Percentiles rank a stretch among this genome's conserved stretches.
phyloP scores from a whole-genome alignment of 2,329 filamentous ascomycete genomes.

The Hymenoscyphus salicellus region DNA sequence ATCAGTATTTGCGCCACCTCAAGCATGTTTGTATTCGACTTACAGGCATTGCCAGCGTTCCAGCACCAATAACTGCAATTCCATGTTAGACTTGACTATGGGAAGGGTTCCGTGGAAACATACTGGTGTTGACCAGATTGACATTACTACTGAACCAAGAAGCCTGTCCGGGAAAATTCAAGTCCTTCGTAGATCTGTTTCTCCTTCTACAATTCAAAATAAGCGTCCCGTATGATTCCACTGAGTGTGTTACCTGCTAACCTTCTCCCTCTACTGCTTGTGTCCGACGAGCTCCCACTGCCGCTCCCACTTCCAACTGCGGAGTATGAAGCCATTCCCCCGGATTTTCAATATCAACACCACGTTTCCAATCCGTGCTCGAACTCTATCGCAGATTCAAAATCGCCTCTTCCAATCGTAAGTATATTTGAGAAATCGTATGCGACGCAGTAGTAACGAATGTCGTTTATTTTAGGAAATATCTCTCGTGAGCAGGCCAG shows the following conservation, averaged over 20 bases:
- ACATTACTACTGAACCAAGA: slow-evolving; percentile 88
- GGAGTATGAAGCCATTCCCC: slow-evolving; percentile 32
- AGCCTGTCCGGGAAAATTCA: slow-evolving; percentile 68
- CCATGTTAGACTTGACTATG: slow-evolving; percentile 17
- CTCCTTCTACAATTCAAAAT: slow-evolving; percentile 24
- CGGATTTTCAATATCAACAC: neutral
- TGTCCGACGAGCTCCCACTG: slow-evolving; percentile 27
- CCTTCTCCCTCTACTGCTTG: slow-evolving; percentile 29
- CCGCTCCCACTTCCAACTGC: slow-evolving; percentile 23
- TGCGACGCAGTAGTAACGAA: neutral
- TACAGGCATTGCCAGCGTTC: slow-evolving; percentile 67
- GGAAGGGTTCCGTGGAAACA: slow-evolving; percentile 31
- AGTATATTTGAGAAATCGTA: neutral
- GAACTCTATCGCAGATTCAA: neutral
- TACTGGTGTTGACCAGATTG: slow-evolving; percentile 95
- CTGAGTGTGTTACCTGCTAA: slow-evolving; percentile 10
- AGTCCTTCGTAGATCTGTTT: slow-evolving; percentile 60
- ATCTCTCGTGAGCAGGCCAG: slow-evolving; percentile 3
- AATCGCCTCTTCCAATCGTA: neutral
- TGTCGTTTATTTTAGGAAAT: neutral
- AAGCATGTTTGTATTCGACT: slow-evolving; percentile 42
- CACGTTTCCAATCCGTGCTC: neutral
- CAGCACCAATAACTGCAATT: slow-evolving; percentile 82
- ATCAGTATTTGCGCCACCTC: neutral
- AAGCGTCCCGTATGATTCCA: neutral